Percentiles rank a stretch among this genome's conserved stretches.
Conservation (phyloP, 2,329 filamentous ascomycete genomes). For the Penicillium thymicola region DNA sequence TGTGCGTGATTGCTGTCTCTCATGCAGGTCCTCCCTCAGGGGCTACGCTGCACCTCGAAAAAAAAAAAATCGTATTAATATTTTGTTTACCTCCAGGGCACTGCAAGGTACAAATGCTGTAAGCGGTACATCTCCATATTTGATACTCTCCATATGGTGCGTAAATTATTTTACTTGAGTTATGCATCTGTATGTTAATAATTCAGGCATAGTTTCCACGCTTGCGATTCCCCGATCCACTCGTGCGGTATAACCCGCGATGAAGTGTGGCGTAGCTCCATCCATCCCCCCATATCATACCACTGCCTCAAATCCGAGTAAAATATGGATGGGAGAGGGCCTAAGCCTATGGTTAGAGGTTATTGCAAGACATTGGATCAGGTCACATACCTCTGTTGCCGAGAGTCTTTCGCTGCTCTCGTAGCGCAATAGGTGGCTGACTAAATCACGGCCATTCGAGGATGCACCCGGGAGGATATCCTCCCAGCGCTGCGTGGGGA, state of each 20-base stretch:
- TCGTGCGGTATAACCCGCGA: not conserved
- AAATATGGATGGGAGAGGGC: slow-evolving; percentile 41
- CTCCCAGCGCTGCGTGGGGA: slow-evolving; percentile 65
- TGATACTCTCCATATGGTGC: not conserved
- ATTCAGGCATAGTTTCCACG: slow-evolving; percentile 4
- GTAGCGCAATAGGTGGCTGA: slow-evolving; percentile 67
- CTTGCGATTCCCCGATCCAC: slow-evolving; percentile 1
- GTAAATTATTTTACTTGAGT: not conserved
- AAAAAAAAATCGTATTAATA: not conserved
- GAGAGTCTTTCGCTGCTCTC: slow-evolving; percentile 65
- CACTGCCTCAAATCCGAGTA: slow-evolving; percentile 16
- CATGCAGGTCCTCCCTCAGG: not conserved
- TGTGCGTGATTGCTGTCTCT: not conserved
- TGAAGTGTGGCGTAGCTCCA: slow-evolving; percentile 6
- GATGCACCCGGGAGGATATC: slow-evolving; percentile 63
- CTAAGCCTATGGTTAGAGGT: slow-evolving; percentile 25
- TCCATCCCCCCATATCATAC: not conserved
- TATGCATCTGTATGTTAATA: not conserved
- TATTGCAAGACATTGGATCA: not conserved
- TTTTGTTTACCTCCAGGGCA: not conserved
- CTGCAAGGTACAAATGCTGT: not conserved
- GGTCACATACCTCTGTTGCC: slow-evolving; percentile 57
- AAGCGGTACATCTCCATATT: not conserved
- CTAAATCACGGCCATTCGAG: slow-evolving; percentile 60
- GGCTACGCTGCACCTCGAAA: not conserved